phyloP scores from a whole-genome alignment of 2,329 filamentous ascomycete species.

The Penicillium aurantiogriseum region DNA sequence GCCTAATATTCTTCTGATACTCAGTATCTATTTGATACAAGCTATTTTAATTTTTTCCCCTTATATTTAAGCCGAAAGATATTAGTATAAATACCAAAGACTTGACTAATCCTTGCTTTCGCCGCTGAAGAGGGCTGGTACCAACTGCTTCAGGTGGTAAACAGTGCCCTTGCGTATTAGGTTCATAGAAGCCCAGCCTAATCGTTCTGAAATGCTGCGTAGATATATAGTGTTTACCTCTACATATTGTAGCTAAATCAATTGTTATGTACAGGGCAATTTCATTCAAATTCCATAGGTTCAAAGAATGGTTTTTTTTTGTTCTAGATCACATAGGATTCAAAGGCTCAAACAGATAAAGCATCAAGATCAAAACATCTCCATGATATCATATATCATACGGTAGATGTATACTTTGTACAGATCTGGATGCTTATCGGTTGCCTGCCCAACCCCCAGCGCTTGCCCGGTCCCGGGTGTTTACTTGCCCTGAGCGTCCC shows the following conservation, averaged over 20 bases:
- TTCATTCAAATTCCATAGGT: background rate
- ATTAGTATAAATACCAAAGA: background rate
- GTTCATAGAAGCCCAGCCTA: background rate
- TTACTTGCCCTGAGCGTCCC: conserved; percentile 26
- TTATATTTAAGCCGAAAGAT: background rate
- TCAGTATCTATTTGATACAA: background rate
- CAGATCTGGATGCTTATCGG: conserved; percentile 17
- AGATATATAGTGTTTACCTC: background rate
- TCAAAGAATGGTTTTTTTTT: background rate
- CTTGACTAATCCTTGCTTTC: background rate
- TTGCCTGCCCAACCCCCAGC: conserved; percentile 24
- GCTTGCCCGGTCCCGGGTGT: conserved; percentile 19
- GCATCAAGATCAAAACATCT: background rate
- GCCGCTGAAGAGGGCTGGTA: background rate
- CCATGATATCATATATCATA: background rate
- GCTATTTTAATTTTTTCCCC: no score
- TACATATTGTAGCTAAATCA: no score
- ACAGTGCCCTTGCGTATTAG: background rate
- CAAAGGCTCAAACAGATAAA: background rate
- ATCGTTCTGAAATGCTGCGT: background rate
- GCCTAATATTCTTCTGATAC: background rate
- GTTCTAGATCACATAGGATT: background rate
- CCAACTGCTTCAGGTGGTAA: background rate
- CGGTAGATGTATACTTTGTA: no score
- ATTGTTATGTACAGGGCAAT: background rate